phyloP scores from a whole-genome alignment of 495 filamentous ascomycete genomes.

The Tuber magnatum region DNA sequence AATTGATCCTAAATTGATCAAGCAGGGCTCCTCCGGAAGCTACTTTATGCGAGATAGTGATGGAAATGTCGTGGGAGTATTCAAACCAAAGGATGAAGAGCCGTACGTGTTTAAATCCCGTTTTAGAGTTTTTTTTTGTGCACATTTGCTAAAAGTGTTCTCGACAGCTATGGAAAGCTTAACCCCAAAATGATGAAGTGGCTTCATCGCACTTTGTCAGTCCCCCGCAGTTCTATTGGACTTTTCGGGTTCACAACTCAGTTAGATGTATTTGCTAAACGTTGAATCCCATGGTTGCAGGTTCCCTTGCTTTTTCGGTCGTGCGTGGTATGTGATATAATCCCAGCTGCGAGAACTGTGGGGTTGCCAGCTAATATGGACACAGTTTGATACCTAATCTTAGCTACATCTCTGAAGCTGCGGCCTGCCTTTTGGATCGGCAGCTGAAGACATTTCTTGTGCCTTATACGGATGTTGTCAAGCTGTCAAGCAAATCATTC shows the following conservation, averaged over 20 bases:
- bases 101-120: constrained; percentile 57
- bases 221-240: constrained; percentile 6
- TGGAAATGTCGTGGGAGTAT: constrained; percentile 92
- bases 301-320: constrained; percentile 94
- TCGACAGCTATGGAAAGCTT: constrained; percentile 39
- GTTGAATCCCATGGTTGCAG: constrained; percentile 13
- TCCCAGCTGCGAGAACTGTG: neutral
- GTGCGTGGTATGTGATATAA: constrained; percentile 58
- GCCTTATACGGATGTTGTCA: constrained; percentile 91
- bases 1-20: constrained; percentile 88
- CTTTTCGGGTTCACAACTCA: neutral
- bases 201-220: constrained; percentile 73
- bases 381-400: constrained; percentile 84
- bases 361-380: constrained; percentile 27
- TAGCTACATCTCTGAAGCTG: constrained; percentile 97
- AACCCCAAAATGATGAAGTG: constrained; percentile 96
- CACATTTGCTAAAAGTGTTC: constrained; percentile 14
- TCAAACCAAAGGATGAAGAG: constrained; percentile 99
- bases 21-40: constrained; percentile 92
- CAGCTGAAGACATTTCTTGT: constrained; percentile 86
- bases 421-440: constrained; percentile 87
- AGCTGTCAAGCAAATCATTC: constrained; percentile 91
- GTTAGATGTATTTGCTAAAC: constrained; percentile 16
- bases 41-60: constrained; percentile 92
- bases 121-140: neutral